A percentile compares a stretch with the other conserved stretches of the same genome.
Evolutionary conservation across 805 yeast species (phyloP).

Genomic region (Kodamaea jinghongensis): DNA sequence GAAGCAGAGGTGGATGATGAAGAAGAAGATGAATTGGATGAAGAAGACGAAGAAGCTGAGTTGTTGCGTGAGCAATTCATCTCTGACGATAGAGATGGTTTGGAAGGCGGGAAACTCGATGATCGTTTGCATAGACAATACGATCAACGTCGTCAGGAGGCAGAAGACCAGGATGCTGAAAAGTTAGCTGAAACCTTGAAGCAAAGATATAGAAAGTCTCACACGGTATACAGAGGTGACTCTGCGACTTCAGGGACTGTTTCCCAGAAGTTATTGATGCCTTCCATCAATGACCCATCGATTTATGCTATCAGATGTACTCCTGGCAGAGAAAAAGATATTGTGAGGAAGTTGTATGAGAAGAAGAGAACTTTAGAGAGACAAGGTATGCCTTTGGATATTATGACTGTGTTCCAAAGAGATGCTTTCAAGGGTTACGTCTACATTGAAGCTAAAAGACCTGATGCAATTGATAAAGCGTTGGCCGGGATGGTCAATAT

Average conservation of each 20-base stretch:
- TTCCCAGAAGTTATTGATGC: conserved; percentile 89
- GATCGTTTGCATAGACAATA: conserved; percentile 88
- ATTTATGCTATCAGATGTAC: conserved; percentile 95
- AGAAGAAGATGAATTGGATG: conserved; percentile 87
- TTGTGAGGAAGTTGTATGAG: conserved; percentile 79
- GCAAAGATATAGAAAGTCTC: conserved; percentile 86
- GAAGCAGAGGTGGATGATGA: conserved; percentile 99
- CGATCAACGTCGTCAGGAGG: conserved; percentile 81
- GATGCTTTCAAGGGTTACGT: conserved; percentile 90
- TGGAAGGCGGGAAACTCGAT: conserved; percentile 30
- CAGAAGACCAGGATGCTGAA: conserved; percentile 94
- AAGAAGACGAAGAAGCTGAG: conserved; percentile 90
- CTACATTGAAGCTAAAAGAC: conserved; percentile 90
- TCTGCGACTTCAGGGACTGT: conserved; percentile 62
- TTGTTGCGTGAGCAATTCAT: conserved; percentile 77
- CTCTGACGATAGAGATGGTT: conserved; percentile 60
- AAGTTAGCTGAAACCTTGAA: conserved; percentile 86
- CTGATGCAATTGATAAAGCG: conserved; percentile 88
- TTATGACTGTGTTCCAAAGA: conserved; percentile 88
- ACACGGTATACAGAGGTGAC: conserved; percentile 81
- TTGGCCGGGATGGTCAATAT: conserved; percentile 87
- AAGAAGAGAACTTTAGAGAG: conserved; percentile 77
- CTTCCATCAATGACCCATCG: conserved; percentile 94
- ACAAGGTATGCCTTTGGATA: conserved; percentile 75
- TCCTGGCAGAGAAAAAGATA: conserved; percentile 88